Base-by-base conservation (phyloP, 116 monocot species). In the Zostera marina region DNA sequence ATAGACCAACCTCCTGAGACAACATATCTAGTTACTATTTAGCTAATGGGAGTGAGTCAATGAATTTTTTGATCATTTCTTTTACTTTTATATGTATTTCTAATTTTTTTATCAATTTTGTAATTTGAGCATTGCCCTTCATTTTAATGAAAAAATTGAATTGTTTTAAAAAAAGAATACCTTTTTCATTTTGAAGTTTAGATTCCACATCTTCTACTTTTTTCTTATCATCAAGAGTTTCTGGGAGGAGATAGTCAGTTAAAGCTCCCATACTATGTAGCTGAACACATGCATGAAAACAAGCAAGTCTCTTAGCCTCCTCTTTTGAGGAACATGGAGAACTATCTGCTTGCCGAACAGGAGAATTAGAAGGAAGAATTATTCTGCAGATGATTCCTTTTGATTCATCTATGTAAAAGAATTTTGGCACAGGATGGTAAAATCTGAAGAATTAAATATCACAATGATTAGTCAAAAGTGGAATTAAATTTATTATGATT, bases 361-460 rank as follows among this genome's bases (percentile, higher is more conserved):
- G 73, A 72, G 80, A 81, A 71, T 96, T 96, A 48, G 96, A 70
- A 44, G 96, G 96, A 70, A 96, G 96, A 65, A 74, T 62, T 54
- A 89, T 56, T 76, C 74, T 70, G 55, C 96, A 96, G 40, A 85
- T 63, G 11, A 54, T 85, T 12, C 96, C 89, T 65, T 69, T 32
- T 23, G 47, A 22, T 15, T 80, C 82, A 49, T 85, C 82, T 3
- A 76, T 60, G 72, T 64, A 96, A 41, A 65, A 88, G 60, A 80
- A 89, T 54, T 72, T 66, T 42, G 85, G 96, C 44, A 21, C 49
- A 61, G 96, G 88, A 52, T 40, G 74, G 63, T 78, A 96, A 67
- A 72, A 85, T 63, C 96, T 96, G 73, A 66, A 38, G 2, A 61
- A 44, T 17, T 0, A 6, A 19, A 59, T 17, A 11, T 59, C 22